Conservation (phyloP, 1,139 yeast genomes). For the Hemisphaericaspora xylofermentans region DNA sequence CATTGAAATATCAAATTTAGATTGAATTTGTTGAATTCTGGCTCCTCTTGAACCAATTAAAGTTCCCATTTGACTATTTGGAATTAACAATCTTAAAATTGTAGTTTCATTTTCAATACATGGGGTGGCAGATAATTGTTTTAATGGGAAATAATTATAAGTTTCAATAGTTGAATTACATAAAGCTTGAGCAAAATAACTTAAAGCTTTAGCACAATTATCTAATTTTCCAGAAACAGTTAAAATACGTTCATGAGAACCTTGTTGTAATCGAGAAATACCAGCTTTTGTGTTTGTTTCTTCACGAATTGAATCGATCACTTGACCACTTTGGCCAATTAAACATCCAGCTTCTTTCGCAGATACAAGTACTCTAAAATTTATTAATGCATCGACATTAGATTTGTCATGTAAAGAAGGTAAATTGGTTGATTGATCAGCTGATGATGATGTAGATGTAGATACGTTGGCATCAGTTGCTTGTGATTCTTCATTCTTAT, state of each 20-base stretch:
- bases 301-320: slow-evolving; percentile 75
- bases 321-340: slow-evolving; percentile 83
- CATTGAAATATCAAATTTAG: slow-evolving; percentile 68
- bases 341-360: slow-evolving; percentile 90
- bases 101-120: slow-evolving; percentile 53
- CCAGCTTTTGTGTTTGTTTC: slow-evolving; percentile 85
- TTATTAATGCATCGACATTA: slow-evolving; percentile 43
- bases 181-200: slow-evolving; percentile 69
- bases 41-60: slow-evolving; percentile 84
- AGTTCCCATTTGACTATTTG: slow-evolving; percentile 89
- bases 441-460: slow-evolving; percentile 2
- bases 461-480: background rate
- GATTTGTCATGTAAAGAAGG: slow-evolving; percentile 32
- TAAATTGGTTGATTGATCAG: slow-evolving; percentile 20
- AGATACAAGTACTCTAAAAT: slow-evolving; percentile 70
- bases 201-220: slow-evolving; percentile 70
- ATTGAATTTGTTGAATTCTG: slow-evolving; percentile 80
- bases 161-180: slow-evolving; percentile 36
- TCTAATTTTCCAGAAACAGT: slow-evolving; percentile 81
- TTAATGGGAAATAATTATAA: slow-evolving; percentile 63
- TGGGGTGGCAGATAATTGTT: slow-evolving; percentile 53
- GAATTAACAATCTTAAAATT: slow-evolving; percentile 68
- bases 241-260: slow-evolving; percentile 81
- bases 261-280: slow-evolving; percentile 77
- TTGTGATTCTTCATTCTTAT: background rate